phyloP scores from a whole-genome alignment of 805 yeast species.

The Wickerhamiella azymoides region DNA sequence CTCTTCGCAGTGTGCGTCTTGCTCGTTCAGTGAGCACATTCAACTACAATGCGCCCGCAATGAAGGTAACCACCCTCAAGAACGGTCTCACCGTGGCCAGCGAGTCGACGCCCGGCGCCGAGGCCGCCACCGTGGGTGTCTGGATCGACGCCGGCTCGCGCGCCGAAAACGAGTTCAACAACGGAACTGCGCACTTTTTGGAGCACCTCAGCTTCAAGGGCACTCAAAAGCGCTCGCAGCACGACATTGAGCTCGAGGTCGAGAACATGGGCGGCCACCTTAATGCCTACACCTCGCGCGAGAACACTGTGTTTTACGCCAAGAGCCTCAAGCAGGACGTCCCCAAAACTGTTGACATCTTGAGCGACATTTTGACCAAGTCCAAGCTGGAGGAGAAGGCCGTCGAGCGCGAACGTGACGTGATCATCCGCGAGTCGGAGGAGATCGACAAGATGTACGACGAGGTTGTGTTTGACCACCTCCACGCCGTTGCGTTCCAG shows the following conservation, averaged over 20 bases:
- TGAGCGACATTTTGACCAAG: conserved; percentile 78
- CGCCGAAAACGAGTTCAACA: conserved; percentile 70
- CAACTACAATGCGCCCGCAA: conserved; percentile 27
- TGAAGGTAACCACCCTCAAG: conserved; percentile 59
- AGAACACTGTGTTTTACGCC: conserved; percentile 93
- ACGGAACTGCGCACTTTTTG: conserved; percentile 94
- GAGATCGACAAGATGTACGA: conserved; percentile 98
- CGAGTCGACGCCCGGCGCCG: conserved; percentile 71
- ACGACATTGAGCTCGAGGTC: conserved; percentile 75
- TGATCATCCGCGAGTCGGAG: conserved; percentile 89
- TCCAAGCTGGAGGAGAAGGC: conserved; percentile 72
- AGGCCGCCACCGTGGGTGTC: conserved; percentile 94
- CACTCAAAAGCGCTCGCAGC: conserved; percentile 65
- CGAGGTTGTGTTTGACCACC: conserved; percentile 93
- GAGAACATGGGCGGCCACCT: conserved; percentile 95
- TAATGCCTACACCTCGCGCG: conserved; percentile 97
- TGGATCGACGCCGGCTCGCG: conserved; percentile 99
- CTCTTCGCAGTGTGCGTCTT: conserved; percentile 10
- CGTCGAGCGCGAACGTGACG: conserved; percentile 91
- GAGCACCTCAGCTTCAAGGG: conserved; percentile 98
- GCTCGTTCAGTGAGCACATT: conserved; percentile 18
- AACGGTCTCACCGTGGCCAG: conserved; percentile 94
- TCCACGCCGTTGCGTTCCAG: conserved; percentile 83
- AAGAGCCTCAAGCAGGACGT: conserved; percentile 71
- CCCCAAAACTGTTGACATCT: conserved; percentile 71